Evolutionary conservation across 2,329 filamentous ascomycete species (phyloP).

Genomic region (Westerdykella sp.): DNA sequence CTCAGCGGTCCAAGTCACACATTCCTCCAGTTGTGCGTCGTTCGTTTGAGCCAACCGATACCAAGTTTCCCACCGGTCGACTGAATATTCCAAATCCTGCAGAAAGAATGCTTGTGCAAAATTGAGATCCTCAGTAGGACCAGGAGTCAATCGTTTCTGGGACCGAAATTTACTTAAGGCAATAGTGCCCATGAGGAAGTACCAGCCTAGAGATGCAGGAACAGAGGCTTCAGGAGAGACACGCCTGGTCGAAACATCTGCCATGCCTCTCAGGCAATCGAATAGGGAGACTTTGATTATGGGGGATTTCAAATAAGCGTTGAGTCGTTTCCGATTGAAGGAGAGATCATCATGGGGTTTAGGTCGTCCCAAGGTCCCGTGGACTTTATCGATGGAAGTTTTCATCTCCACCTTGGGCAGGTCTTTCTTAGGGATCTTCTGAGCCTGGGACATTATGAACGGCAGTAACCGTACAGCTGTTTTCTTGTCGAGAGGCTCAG

Average conservation of each 20-base stretch:
- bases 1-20: constrained; percentile 80
- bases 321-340: constrained; percentile 82
- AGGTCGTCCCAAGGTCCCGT: constrained; percentile 70
- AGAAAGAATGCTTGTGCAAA: constrained; percentile 74
- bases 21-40: constrained; percentile 81
- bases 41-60: constrained; percentile 81
- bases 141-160: constrained; percentile 70
- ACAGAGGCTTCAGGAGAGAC: constrained; percentile 60
- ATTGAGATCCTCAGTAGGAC: constrained; percentile 76
- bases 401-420: constrained; percentile 87
- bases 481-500: constrained; percentile 67
- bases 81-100: constrained; percentile 75
- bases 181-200: constrained; percentile 83
- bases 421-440: constrained; percentile 82
- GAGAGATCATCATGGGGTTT: constrained; percentile 74
- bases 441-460: constrained; percentile 73
- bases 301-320: constrained; percentile 72
- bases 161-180: constrained; percentile 78
- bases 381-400: constrained; percentile 85
- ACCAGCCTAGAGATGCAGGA: constrained; percentile 81
- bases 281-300: constrained; percentile 78
- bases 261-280: constrained; percentile 70
- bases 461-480: constrained; percentile 78
- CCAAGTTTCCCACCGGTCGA: constrained; percentile 84
- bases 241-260: constrained; percentile 39